Conservation (phyloP, 2,329 filamentous ascomycete genomes). For the Aspergillus sp. region DNA sequence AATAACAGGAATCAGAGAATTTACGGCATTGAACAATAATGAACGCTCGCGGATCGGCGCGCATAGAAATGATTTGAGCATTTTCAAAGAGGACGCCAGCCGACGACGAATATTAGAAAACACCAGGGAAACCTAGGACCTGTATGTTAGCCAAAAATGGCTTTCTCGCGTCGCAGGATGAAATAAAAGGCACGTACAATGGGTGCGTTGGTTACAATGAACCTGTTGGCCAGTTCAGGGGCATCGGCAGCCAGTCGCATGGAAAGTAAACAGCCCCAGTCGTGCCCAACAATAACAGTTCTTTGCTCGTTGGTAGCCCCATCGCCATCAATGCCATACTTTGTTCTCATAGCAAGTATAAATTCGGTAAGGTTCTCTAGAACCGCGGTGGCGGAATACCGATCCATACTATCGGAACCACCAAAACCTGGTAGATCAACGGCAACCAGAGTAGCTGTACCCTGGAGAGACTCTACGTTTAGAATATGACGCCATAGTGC, state of each 20-base stretch:
- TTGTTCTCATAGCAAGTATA: slow-evolving; percentile 50
- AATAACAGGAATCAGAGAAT: slow-evolving; percentile 48
- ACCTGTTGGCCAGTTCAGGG: slow-evolving; percentile 55
- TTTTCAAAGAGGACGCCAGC: slow-evolving; percentile 47
- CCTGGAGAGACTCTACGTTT: slow-evolving; percentile 36
- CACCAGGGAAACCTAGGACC: slow-evolving; percentile 41
- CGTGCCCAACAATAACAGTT: slow-evolving; percentile 52
- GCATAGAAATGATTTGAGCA: slow-evolving; percentile 50
- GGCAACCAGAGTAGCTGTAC: slow-evolving; percentile 50
- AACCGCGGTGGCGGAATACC: slow-evolving; percentile 52
- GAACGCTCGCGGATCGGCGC: slow-evolving; percentile 46
- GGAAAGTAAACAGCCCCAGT: slow-evolving; percentile 56
- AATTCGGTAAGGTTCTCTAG: slow-evolving; percentile 56
- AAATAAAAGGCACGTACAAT: slow-evolving; percentile 43
- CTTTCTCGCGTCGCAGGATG: neutral
- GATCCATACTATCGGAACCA: slow-evolving; percentile 53
- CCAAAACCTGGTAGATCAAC: slow-evolving; percentile 61
- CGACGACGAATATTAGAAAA: slow-evolving; percentile 44
- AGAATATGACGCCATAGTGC: slow-evolving; percentile 55
- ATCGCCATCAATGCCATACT: slow-evolving; percentile 42
- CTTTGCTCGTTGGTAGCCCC: slow-evolving; percentile 40
- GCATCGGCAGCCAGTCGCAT: slow-evolving; percentile 61
- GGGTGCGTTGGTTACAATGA: slow-evolving; percentile 55
- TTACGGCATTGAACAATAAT: slow-evolving; percentile 46
- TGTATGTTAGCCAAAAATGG: neutral